Base-by-base conservation (phyloP, 768 basidiomycete species). In the Lactifluus echinatus region DNA sequence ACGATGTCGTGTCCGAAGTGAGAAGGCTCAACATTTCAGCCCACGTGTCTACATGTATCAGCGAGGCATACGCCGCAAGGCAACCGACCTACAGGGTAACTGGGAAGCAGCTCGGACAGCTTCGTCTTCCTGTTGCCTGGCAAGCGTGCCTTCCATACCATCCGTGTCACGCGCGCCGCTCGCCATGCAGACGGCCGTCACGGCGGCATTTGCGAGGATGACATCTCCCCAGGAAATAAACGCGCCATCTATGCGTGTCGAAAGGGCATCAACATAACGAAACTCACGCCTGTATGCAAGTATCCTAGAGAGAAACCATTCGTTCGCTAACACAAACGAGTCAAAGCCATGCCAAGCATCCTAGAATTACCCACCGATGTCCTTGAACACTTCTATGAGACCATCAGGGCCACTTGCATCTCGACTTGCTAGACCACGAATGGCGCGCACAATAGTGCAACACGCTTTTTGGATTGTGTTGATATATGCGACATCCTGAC, bases 201-300 rank as follows among this genome's bases (percentile, higher is more conserved):
- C 71, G 31, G 77, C 74, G 6, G 89, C 65, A 61, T 74, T 80
- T 10, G 76, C 76, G 23, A 89, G 65, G 7, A 87, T 54, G 47
- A 77, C 70, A 56, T 89, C 86, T 10, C 80, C 80, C 82, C 84
- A 88, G 63, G 80, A 87, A 8, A 54, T 26, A n/a, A 44, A 2
- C 11, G 52, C 40, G 17, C 47, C 53, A 11, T 45, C 29, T 15
- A 44, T 8, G 2, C 40, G 26, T 15, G 28, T 14, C 33, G 42
- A 54, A 37, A 59, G 67, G 12, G 72, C 66, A 11, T 76, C 79
- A 46, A 79, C 70, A 29, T 58, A 44, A 51, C 76, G 79, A 63
- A 81, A 80, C 36, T 75, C 66, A 49, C 67, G 72, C 56, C 86
- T 74, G 55, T 79, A 76, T 36, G 72, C 71, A 60, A 89, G 82